Percentiles rank a stretch among this genome's conserved stretches.
Evolutionary conservation across 148 eudicot species (phyloP).

Genomic region (Suaeda aralocaspica): DNA sequence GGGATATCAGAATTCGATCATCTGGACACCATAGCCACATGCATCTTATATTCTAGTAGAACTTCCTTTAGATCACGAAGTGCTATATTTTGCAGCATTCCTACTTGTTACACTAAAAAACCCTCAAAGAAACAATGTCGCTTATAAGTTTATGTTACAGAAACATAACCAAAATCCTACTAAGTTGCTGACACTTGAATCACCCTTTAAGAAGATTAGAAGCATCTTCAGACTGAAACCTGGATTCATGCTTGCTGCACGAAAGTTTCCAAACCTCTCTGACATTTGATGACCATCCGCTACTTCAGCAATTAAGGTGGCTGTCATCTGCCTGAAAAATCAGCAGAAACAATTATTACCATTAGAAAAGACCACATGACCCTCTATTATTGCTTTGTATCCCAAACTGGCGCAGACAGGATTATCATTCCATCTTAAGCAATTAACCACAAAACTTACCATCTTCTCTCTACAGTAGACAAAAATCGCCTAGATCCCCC

Average conservation of each 20-base stretch:
- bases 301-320: constrained; percentile 53
- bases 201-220: background rate
- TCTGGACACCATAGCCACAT: too few species aligned
- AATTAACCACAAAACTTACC: constrained; percentile 39
- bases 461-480: constrained; percentile 76
- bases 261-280: constrained; percentile 66
- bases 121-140: too few species aligned
- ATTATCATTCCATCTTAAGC: background rate
- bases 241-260: constrained; percentile 26
- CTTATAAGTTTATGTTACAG: too few species aligned
- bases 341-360: background rate
- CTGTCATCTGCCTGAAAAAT: constrained; percentile 47
- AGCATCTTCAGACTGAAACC: background rate
- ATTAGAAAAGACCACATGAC: too few species aligned
- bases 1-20: too few species aligned
- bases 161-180: too few species aligned
- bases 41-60: too few species aligned
- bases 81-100: too few species aligned
- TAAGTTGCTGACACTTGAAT: too few species aligned
- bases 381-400: background rate
- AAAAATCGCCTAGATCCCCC: constrained; percentile 89
- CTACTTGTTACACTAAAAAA: too few species aligned
- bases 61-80: too few species aligned
- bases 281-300: constrained; percentile 60
- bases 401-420: background rate